These are phyloP conservation scores for Saxophila tyrrhenica DNA, from an alignment of 495 filamentous ascomycete species.

Conservation along the genomic window DNA sequence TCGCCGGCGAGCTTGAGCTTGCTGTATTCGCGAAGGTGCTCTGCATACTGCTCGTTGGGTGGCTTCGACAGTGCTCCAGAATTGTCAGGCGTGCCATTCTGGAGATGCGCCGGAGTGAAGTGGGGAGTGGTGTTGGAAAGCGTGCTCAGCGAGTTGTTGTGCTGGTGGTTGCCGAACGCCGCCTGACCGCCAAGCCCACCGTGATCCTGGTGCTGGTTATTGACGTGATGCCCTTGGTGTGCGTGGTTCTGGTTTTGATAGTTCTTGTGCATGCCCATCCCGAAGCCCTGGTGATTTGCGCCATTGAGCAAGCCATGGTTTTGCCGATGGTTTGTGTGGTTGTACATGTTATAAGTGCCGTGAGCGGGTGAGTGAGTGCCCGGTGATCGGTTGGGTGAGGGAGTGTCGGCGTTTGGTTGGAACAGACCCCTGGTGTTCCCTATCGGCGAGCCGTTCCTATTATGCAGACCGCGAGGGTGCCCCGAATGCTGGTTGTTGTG, in stretches of 20 bases:
- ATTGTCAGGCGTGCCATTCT: slow-evolving; percentile 57
- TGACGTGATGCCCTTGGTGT: slow-evolving; percentile 48
- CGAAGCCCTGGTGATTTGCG: slow-evolving; percentile 52
- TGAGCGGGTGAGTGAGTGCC: slow-evolving; percentile 54
- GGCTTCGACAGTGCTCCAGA: slow-evolving; percentile 46
- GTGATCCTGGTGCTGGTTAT: slow-evolving; percentile 70
- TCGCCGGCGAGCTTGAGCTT: slow-evolving; percentile 39
- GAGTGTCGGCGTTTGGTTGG: slow-evolving; percentile 44
- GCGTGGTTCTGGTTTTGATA: slow-evolving; percentile 34
- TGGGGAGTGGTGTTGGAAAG: slow-evolving; percentile 62
- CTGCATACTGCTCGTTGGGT: slow-evolving; percentile 75
- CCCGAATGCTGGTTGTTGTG: slow-evolving; percentile 40
- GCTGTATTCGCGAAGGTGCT: slow-evolving; percentile 68
- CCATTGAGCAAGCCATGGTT: slow-evolving; percentile 73
- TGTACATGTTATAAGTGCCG: slow-evolving; percentile 67
- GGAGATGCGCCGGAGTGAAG: slow-evolving; percentile 59
- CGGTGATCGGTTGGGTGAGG: slow-evolving; percentile 59
- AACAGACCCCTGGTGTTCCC: slow-evolving; percentile 30
- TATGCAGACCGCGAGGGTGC: slow-evolving; percentile 37
- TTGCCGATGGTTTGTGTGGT: slow-evolving; percentile 64
- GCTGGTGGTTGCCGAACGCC: slow-evolving; percentile 54
- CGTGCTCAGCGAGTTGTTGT: slow-evolving; percentile 65
- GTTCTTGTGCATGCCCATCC: slow-evolving; percentile 56
- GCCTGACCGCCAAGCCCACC: slow-evolving; percentile 38
- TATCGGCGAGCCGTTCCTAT: slow-evolving; percentile 48